These are phyloP conservation scores for Myotisia sp. DNA, from an alignment of 2,329 filamentous ascomycete genomes.

Conservation along the genomic window DNA sequence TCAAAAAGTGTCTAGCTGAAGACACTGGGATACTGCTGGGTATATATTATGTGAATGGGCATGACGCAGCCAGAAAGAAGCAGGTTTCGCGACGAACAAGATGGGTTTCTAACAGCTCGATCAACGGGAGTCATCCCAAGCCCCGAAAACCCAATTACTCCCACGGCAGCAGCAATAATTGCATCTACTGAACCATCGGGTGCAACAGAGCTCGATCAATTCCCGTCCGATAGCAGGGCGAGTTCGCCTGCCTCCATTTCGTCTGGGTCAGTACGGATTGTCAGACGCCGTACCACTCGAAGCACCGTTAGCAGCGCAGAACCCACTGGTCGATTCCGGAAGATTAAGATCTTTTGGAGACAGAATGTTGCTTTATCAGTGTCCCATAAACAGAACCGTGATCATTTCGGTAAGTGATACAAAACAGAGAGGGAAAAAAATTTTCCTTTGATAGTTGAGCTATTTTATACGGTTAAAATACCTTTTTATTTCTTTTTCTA, in stretches of 20 bases:
- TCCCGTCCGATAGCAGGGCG: conserved; percentile 5
- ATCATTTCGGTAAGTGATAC: conserved; percentile 32
- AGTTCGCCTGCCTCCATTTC: conserved; percentile 11
- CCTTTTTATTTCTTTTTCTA: too few species aligned
- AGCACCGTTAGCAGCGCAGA: conserved; percentile 6
- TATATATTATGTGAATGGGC: too few species aligned
- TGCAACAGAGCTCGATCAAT: conserved; percentile 2
- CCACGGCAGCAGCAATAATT: background rate
- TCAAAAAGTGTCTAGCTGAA: too few species aligned
- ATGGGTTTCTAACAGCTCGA: background rate
- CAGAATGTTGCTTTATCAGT: conserved; percentile 35
- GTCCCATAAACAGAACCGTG: conserved; percentile 27
- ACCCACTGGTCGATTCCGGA: conserved; percentile 41
- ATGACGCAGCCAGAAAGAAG: too few species aligned
- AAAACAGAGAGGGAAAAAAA: too few species aligned
- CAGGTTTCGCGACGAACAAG: background rate
- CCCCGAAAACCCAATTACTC: background rate
- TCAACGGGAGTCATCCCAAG: background rate
- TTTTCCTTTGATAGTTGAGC: too few species aligned
- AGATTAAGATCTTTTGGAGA: conserved; percentile 68
- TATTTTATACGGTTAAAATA: too few species aligned
- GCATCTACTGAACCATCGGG: background rate
- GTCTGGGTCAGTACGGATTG: conserved; percentile 9
- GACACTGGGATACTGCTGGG: too few species aligned
- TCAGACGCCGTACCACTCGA: conserved; percentile 8